Conservation (phyloP, 805 yeast genomes). For the Teunomyces atbi region DNA sequence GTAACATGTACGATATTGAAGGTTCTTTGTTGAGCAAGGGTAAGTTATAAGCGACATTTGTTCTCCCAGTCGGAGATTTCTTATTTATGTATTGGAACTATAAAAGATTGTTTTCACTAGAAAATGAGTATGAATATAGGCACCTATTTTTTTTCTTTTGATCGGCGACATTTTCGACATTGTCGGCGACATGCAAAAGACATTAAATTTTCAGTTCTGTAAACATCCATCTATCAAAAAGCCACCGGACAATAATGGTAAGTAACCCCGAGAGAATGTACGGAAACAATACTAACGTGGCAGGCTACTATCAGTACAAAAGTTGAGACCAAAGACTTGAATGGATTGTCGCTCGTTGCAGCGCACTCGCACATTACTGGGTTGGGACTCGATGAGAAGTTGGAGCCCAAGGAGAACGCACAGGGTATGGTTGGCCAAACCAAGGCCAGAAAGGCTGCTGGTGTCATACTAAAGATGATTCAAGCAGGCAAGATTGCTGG, state of each 20-base stretch:
- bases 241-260: constrained; percentile 7
- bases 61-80: background rate
- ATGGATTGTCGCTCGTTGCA: constrained; percentile 72
- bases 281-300: constrained; percentile 8
- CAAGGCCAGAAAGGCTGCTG: constrained; percentile 95
- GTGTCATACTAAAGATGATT: constrained; percentile 88
- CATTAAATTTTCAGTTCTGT: background rate
- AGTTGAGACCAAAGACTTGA: constrained; percentile 32
- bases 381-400: constrained; percentile 88
- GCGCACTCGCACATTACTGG: constrained; percentile 99
- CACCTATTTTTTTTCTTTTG: too few species aligned
- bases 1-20: constrained; percentile 43
- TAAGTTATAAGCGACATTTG: constrained; percentile 9
- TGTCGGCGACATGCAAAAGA: background rate
- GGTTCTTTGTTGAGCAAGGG: constrained; percentile 28
- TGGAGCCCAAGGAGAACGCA: constrained; percentile 71
- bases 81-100: background rate
- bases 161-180: background rate
- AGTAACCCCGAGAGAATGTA: background rate
- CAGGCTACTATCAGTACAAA: constrained; percentile 30
- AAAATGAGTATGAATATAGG: background rate
- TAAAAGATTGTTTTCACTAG: background rate
- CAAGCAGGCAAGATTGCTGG: constrained; percentile 96
- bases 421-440: constrained; percentile 98
- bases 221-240: background rate